Evolutionary conservation across 306 rosid genomes (phyloP).

Genomic region (Trifolium subterraneum): DNA sequence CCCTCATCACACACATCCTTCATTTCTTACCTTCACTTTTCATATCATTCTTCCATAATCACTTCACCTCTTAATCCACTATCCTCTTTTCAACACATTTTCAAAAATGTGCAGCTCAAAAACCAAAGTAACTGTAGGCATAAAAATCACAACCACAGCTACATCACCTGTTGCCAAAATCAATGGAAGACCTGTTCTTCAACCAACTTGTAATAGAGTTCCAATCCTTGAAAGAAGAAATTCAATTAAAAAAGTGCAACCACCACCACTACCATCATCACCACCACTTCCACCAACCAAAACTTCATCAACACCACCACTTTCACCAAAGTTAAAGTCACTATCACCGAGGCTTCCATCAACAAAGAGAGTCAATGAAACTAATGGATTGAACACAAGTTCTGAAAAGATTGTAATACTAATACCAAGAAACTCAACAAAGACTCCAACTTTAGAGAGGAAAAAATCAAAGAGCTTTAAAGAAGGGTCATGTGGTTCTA

Average conservation of each 20-base stretch:
- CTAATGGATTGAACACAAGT: slow-evolving; percentile 60
- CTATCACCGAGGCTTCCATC: slow-evolving; percentile 72
- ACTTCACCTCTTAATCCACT: not conserved
- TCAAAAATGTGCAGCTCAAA: slow-evolving; percentile 77
- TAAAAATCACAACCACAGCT: slow-evolving; percentile 44
- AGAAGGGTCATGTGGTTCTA: slow-evolving; percentile 39
- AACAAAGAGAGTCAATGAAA: slow-evolving; percentile 65
- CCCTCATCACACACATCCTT: slow-evolving; percentile 39
- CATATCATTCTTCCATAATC: slow-evolving; percentile 36
- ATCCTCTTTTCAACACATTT: not conserved
- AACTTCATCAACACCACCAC: slow-evolving; percentile 56
- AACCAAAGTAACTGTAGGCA: slow-evolving; percentile 61
- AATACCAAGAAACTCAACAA: slow-evolving; percentile 53
- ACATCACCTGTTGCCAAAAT: slow-evolving; percentile 54
- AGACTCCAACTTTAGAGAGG: slow-evolving; percentile 64
- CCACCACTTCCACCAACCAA: slow-evolving; percentile 36
- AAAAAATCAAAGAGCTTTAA: slow-evolving; percentile 89
- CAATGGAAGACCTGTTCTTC: slow-evolving; percentile 82
- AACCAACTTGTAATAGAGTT: slow-evolving; percentile 80
- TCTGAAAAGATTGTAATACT: slow-evolving; percentile 61
- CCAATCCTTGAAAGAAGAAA: slow-evolving; percentile 64
- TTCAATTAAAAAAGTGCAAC: slow-evolving; percentile 61
- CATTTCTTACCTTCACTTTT: slow-evolving; percentile 19
- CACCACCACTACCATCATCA: slow-evolving; percentile 39
- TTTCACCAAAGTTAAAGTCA: slow-evolving; percentile 65